Percentiles rank a stretch among this genome's conserved stretches.
These are phyloP conservation scores for Scedosporium dehoogii DNA, from an alignment of 2,329 filamentous ascomycete species.

Conservation along the genomic window DNA sequence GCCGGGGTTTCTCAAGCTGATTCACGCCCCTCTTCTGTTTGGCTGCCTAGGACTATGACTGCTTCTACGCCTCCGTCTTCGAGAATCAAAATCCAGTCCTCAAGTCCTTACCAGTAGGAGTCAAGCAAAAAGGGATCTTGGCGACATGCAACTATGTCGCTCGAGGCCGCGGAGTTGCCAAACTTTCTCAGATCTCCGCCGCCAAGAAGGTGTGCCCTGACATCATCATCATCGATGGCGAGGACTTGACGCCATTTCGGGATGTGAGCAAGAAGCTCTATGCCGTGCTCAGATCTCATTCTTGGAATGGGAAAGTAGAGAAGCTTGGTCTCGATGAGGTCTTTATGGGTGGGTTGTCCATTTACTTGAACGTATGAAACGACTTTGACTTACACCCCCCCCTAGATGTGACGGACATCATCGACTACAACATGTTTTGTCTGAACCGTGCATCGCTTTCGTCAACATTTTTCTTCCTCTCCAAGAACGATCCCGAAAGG, in stretches of 20 bases:
- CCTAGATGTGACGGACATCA: slow-evolving; percentile 75
- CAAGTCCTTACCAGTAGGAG: slow-evolving; percentile 64
- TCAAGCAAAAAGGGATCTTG: slow-evolving; percentile 88
- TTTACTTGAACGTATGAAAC: too few species aligned
- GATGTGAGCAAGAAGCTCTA: slow-evolving; percentile 78
- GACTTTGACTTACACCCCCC: slow-evolving; percentile 38
- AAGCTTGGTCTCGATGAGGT: slow-evolving; percentile 87
- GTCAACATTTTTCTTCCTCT: slow-evolving; percentile 72
- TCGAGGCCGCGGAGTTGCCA: slow-evolving; percentile 60
- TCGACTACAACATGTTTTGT: slow-evolving; percentile 68
- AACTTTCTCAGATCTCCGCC: slow-evolving; percentile 77
- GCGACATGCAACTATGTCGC: slow-evolving; percentile 94
- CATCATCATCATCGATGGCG: slow-evolving; percentile 74
- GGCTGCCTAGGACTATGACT: slow-evolving; percentile 63
- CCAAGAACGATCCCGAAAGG: slow-evolving; percentile 59
- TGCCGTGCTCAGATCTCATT: slow-evolving; percentile 58
- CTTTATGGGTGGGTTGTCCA: slow-evolving; percentile 27
- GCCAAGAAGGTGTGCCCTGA: slow-evolving; percentile 74
- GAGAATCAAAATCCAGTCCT: slow-evolving; percentile 70
- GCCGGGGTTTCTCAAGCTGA: slow-evolving; percentile 8
- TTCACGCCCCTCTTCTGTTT: background rate
- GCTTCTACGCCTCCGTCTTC: slow-evolving; percentile 89
- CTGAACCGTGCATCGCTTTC: slow-evolving; percentile 56
- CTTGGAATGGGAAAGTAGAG: slow-evolving; percentile 72
- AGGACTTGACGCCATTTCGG: slow-evolving; percentile 77